Evolutionary conservation across 73 alveolate genomes (phyloP).

Genomic region (Stentor coeruleus): DNA sequence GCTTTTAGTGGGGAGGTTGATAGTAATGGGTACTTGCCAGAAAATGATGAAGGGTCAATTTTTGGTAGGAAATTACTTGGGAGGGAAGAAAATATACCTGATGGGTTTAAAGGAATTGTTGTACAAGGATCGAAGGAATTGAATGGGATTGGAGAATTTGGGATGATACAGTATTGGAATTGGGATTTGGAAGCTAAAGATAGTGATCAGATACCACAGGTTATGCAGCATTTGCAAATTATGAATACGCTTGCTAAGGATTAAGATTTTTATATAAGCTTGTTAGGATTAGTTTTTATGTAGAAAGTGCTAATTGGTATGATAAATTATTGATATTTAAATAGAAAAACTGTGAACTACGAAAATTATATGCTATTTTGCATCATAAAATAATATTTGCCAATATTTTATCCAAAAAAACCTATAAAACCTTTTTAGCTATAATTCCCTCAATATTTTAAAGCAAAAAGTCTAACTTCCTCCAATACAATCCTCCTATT

Average conservation of each 20-base stretch:
- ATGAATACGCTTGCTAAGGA: constrained; percentile 27
- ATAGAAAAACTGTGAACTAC: too few relatives aligned
- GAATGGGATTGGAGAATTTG: background rate
- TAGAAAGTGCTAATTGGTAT: too few relatives aligned
- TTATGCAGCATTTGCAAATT: background rate
- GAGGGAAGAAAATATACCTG: background rate
- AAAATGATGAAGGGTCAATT: background rate
- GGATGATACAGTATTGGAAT: background rate
- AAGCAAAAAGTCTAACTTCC: too few relatives aligned
- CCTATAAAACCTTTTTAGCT: too few relatives aligned
- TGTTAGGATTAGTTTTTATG: too few relatives aligned
- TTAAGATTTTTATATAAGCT: too few relatives aligned
- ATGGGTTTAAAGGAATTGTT: background rate
- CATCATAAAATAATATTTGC: too few relatives aligned
- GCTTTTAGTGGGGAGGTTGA: background rate
- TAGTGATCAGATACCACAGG: background rate
- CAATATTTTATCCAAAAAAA: too few relatives aligned
- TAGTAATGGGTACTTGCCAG: background rate
- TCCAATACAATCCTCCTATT: too few relatives aligned
- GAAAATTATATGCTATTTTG: too few relatives aligned
- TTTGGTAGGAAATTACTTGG: background rate
- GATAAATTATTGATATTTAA: too few relatives aligned
- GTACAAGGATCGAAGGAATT: background rate
- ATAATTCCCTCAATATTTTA: too few relatives aligned
- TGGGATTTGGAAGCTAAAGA: background rate